Percentiles rank a stretch among this genome's conserved stretches.
phyloP scores from a whole-genome alignment of 306 rosid genomes.

The Begonia loranthoides region DNA sequence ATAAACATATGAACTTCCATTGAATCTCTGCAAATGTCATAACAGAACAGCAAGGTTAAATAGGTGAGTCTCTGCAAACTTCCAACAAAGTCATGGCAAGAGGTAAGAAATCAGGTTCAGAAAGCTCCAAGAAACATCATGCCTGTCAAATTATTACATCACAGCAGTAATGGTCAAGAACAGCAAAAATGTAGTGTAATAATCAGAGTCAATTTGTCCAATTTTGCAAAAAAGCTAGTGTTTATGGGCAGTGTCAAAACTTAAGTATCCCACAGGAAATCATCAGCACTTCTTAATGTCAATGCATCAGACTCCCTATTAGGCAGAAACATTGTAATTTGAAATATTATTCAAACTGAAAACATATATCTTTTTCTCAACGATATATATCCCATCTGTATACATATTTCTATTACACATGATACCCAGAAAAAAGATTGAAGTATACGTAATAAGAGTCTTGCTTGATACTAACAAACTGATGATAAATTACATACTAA shows the following conservation, averaged over 20 bases:
- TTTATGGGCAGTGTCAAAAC: too few relatives aligned
- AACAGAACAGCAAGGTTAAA: constrained; percentile 99
- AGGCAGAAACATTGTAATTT: too few relatives aligned
- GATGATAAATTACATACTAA: too few relatives aligned
- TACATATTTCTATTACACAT: too few relatives aligned
- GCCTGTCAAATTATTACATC: constrained; percentile 86
- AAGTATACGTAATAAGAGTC: too few relatives aligned
- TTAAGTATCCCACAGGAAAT: too few relatives aligned
- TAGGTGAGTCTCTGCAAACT: constrained; percentile 96
- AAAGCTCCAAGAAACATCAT: constrained; percentile 97
- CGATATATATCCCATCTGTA: too few relatives aligned
- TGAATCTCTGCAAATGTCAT: constrained; percentile 92
- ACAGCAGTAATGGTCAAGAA: constrained; percentile 56
- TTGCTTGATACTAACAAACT: too few relatives aligned
- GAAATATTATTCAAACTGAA: background rate
- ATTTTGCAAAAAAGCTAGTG: constrained; percentile 1
- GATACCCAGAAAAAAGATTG: too few relatives aligned
- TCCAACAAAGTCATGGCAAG: constrained; percentile 99
- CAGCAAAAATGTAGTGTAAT: constrained; percentile 9
- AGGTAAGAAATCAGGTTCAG: constrained; percentile 97
- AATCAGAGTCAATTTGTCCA: background rate
- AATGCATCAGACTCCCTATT: too few relatives aligned
- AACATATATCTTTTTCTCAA: background rate
- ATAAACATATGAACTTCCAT: constrained; percentile 30
- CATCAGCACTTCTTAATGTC: too few relatives aligned